A percentile compares a stretch with the other conserved stretches of the same genome.
phyloP scores from a whole-genome alignment of 495 filamentous ascomycete genomes.

The Stereocaulon alpinum region DNA sequence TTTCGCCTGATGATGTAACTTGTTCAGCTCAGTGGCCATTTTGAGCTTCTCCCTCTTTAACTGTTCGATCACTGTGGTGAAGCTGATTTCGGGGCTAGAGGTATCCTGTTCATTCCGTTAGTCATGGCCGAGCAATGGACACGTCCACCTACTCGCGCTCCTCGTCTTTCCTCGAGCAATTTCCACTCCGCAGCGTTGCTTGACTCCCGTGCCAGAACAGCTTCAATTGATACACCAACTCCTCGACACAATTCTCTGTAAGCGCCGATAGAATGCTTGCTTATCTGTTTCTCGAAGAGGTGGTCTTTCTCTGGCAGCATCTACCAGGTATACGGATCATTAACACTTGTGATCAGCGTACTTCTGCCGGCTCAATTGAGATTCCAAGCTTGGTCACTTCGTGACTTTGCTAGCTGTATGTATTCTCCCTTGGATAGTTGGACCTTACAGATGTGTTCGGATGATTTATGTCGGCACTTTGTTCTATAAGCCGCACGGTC shows the following conservation, averaged over 20 bases:
- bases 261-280: slow-evolving; percentile 14
- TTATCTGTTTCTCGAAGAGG: slow-evolving; percentile 13
- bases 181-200: slow-evolving; percentile 4
- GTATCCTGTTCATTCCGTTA: background rate
- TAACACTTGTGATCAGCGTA: slow-evolving; percentile 11
- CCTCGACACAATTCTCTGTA: slow-evolving; percentile 10
- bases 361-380: slow-evolving; percentile 15
- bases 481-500: slow-evolving; percentile 6
- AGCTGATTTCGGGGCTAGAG: slow-evolving; percentile 4
- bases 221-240: slow-evolving; percentile 13
- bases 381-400: slow-evolving; percentile 15
- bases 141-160: background rate
- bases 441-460: slow-evolving; percentile 6
- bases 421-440: background rate
- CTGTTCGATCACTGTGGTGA: slow-evolving; percentile 9
- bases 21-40: slow-evolving; percentile 1
- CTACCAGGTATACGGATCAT: slow-evolving; percentile 10
- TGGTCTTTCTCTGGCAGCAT: slow-evolving; percentile 6
- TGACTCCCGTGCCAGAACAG: slow-evolving; percentile 6
- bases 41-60: slow-evolving; percentile 4
- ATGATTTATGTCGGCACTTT: slow-evolving; percentile 2
- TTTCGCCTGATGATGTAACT: slow-evolving; percentile 6
- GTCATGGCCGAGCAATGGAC: background rate
- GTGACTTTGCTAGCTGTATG: background rate
- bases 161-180: background rate